These are phyloP conservation scores for Chenopodium berlandieri DNA, from an alignment of 148 eudicot genomes.

Conservation along the genomic window DNA sequence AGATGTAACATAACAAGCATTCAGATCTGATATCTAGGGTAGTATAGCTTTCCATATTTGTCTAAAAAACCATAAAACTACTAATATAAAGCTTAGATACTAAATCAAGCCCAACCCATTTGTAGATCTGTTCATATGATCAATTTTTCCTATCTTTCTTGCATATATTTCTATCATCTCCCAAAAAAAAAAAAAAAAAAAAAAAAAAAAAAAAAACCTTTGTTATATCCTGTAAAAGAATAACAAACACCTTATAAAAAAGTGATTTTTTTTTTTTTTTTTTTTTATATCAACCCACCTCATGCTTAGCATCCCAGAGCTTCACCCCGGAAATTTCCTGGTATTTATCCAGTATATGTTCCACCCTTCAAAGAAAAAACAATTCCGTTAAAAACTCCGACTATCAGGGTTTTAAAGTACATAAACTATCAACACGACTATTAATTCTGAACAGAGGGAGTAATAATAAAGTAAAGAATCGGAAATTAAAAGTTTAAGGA, in stretches of 20 bases:
- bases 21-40: conserved; percentile 19
- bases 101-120: conserved; percentile 29
- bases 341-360: conserved; percentile 62
- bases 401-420: too few relatives aligned
- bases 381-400: too few relatives aligned
- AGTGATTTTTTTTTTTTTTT: background rate
- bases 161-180: conserved; percentile 39
- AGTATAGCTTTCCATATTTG: conserved; percentile 37
- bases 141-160: conserved; percentile 27
- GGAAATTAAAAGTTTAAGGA: background rate
- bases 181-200: background rate
- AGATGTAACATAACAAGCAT: conserved; percentile 41
- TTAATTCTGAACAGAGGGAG: background rate
- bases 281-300: conserved; percentile 36
- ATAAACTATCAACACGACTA: background rate
- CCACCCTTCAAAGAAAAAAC: conserved; percentile 39
- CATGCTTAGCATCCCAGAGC: conserved; percentile 95
- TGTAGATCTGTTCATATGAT: conserved; percentile 62
- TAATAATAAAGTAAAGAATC: background rate
- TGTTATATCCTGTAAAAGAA: too few relatives aligned
- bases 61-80: conserved; percentile 20
- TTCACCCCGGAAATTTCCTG: conserved; percentile 57
- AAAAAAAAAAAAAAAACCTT: too few relatives aligned
- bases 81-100: conserved; percentile 16
- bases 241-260: background rate